These are phyloP conservation scores for Calonectria pauciramosa DNA, from an alignment of 2,329 filamentous ascomycete species.

Conservation along the genomic window DNA sequence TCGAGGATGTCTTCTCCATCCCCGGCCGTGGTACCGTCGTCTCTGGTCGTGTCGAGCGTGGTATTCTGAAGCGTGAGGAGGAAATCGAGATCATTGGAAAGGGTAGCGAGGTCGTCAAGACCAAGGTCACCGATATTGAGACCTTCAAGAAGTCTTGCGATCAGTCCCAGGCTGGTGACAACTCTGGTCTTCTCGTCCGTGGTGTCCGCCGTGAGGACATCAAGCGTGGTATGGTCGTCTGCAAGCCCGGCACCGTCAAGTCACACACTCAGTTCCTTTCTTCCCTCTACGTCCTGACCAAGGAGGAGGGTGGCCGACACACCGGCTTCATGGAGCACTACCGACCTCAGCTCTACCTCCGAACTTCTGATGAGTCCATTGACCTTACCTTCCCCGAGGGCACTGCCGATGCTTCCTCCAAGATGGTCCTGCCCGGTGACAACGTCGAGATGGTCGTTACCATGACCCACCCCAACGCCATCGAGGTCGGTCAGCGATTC, in stretches of 20 bases:
- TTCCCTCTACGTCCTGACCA: conserved; percentile 96
- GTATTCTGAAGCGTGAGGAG: conserved; percentile 90
- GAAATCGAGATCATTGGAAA: conserved; percentile 97
- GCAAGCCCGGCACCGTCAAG: conserved; percentile 85
- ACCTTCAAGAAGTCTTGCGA: conserved; percentile 99
- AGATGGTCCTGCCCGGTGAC: conserved; percentile 98
- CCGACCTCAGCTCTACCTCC: conserved; percentile 95
- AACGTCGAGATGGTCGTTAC: conserved; percentile 97
- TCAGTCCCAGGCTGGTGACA: conserved; percentile 95
- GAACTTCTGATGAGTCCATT: conserved; percentile 87
- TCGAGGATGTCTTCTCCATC: conserved; percentile 94
- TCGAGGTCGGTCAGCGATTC: conserved; percentile 95
- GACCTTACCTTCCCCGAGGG: conserved; percentile 90
- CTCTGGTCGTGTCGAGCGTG: conserved; percentile 97
- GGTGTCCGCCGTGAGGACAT: conserved; percentile 97
- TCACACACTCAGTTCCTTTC: conserved; percentile 92
- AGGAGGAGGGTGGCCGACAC: conserved; percentile 98
- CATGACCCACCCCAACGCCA: conserved; percentile 86
- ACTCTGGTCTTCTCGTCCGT: conserved; percentile 96
- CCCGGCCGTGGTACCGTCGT: conserved; percentile 95
- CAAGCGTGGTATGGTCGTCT: conserved; percentile 93
- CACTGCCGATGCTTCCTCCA: conserved; percentile 76
- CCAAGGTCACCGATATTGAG: conserved; percentile 99
- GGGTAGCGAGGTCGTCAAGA: conserved; percentile 86
- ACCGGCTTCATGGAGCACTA: conserved; percentile 97